Base-by-base conservation (phyloP, 2,329 filamentous ascomycete species). In the Xylaria sp. region DNA sequence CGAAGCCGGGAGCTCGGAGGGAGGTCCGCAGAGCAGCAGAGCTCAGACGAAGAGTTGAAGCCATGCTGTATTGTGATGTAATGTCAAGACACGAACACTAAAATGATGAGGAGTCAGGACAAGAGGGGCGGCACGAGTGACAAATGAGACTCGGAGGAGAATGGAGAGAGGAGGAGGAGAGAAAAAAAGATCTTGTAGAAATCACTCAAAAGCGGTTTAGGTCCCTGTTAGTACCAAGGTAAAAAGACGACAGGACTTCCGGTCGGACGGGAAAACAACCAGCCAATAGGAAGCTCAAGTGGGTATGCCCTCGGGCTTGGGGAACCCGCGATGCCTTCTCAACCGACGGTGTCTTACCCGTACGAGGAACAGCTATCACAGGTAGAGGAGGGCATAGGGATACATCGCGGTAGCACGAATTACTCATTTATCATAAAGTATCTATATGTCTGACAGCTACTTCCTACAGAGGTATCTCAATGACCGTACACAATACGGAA, bases 1-100 rank as follows among this genome's bases (percentile, higher is more conserved):
- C 82, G 73, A 91, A 83, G 73, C 86, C 81, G 67, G 87, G 82
- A 69, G 85, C 79, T 74, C 83, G 79, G 73, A 91, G 78, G 62
- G 89, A 87, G 73, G 90, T 84, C 80, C 92, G 88, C 75, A 97
- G 83, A 77, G 90, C 86, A 76, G 89, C 84, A 73, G 89, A 86
- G 80, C 88, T 86, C 74, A 96, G 78, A 82, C 91, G 89, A 75
- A 94, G 79, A 75, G 90, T 84, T 74, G 91, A 86, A 75, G 91
- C 89, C 91, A 96, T 96, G 79, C 79, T 84, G 57, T 60, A 13
- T 10, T 42, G 18, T 49, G 47, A 47, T 47, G 13, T 47, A 47
- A 16, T 19, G 47, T 30, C 23, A 16, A 19, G 48, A 47, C 23
- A 30, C 23, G 13, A 7, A 47, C 19, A 51, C 11, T 35, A 35